Conservation (phyloP, 1,284 basidiomycete species). For the Crucibulum parvulum region DNA sequence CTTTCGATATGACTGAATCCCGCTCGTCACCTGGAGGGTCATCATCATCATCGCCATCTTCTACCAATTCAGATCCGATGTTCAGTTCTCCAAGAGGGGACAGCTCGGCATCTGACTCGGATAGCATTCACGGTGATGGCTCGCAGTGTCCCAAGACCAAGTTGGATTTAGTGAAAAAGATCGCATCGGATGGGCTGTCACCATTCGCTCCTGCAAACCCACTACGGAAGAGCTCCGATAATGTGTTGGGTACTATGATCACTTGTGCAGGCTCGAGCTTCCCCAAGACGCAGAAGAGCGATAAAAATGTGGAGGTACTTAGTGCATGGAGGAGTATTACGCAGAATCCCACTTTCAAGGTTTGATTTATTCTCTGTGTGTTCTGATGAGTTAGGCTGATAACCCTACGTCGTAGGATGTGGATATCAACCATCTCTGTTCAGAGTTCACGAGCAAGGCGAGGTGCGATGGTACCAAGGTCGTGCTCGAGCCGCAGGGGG, state of each 20-base stretch:
- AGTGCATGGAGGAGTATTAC: slow-evolving; percentile 80
- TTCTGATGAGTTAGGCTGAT: slow-evolving; percentile 7
- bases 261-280: slow-evolving; percentile 68
- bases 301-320: slow-evolving; percentile 77
- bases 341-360: slow-evolving; percentile 75
- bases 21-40: slow-evolving; percentile 18
- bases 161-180: slow-evolving; percentile 55
- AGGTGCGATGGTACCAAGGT: slow-evolving; percentile 83
- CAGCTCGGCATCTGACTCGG: slow-evolving; percentile 39
- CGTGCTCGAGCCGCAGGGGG: slow-evolving; percentile 74
- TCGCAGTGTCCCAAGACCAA: slow-evolving; percentile 63
- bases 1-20: too few relatives aligned
- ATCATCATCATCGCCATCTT: slow-evolving; percentile 42
- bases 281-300: slow-evolving; percentile 71
- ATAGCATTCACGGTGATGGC: slow-evolving; percentile 25
- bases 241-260: slow-evolving; percentile 52
- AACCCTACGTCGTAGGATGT: slow-evolving; percentile 57
- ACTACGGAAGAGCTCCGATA: slow-evolving; percentile 39
- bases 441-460: slow-evolving; percentile 80
- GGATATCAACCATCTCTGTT: slow-evolving; percentile 78
- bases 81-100: slow-evolving; percentile 35
- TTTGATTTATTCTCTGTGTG: slow-evolving; percentile 32
- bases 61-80: slow-evolving; percentile 44
- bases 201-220: slow-evolving; percentile 40
- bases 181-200: slow-evolving; percentile 57